phyloP scores from a whole-genome alignment of 306 rosid species.

The Quercus dentata region DNA sequence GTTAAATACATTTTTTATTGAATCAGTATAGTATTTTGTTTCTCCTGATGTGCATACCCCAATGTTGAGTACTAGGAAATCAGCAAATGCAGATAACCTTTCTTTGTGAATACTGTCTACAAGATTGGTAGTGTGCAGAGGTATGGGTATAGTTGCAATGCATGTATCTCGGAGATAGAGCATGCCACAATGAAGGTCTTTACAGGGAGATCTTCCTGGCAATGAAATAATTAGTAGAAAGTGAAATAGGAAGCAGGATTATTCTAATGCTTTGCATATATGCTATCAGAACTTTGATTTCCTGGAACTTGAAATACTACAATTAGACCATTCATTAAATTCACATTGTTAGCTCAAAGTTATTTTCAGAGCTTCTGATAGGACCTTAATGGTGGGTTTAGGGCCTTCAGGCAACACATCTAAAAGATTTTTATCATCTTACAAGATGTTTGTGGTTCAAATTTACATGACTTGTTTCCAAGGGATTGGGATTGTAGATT shows the following conservation, averaged over 20 bases:
- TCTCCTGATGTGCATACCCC: background rate
- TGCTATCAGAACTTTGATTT: background rate
- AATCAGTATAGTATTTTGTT: background rate
- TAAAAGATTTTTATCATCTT: background rate
- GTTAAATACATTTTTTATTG: background rate
- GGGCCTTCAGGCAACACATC: background rate
- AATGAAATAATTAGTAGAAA: background rate
- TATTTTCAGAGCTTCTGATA: background rate
- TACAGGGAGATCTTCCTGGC: background rate
- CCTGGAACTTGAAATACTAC: background rate
- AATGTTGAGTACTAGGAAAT: background rate
- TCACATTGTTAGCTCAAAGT: background rate
- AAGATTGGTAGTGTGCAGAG: background rate
- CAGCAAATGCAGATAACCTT: background rate
- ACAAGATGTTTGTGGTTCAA: background rate
- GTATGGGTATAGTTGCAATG: background rate
- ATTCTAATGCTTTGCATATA: background rate
- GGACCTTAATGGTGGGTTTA: background rate
- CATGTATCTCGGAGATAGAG: background rate
- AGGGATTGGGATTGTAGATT: background rate
- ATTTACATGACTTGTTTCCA: background rate
- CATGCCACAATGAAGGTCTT: background rate
- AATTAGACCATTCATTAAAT: background rate
- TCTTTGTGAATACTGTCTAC: background rate
- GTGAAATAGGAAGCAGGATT: background rate